Evolutionary conservation across 1,284 basidiomycete species (phyloP), one percentile per base, ranked within the genome.

Genomic region (Cutaneotrichosporon arboriforme): DNA sequence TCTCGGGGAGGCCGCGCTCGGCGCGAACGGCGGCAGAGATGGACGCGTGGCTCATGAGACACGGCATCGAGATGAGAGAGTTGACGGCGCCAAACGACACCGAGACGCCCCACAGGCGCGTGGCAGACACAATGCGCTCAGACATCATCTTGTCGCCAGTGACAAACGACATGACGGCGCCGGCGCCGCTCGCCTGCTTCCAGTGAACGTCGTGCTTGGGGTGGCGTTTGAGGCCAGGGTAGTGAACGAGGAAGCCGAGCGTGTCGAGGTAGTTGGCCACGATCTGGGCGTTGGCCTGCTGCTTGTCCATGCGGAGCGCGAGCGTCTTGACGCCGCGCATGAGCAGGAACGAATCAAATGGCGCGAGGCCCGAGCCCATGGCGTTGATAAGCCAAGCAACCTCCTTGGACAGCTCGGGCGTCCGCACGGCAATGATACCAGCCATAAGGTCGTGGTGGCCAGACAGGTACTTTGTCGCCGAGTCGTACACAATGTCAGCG

Each of bases 371-470:
- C 65, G 97, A 97, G n/a, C 96, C 96, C 43, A 96, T 84, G n/a
- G 90, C 81, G 76, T 98, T 98, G 77, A 98, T 90, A 23, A 86
- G 83, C 75, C 96, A 97, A 0, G 85, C 88, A 61, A 98, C 81
- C 77, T 86, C 82, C 84, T 92, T 87, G 57, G 87, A 87, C 43
- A 97, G 70, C 64, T 97, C 90, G 56, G 96, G 90, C 46, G 87
- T 80, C 76, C 94, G 89, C 77, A 91, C 97, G 26, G 86, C 87
- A 59, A 96, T 87, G 49, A 90, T 83, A 59, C 92, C 92, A 0
- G 96, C 96, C 96, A 99, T 98, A 58, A 99, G 83, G 73, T 99
- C 96, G 77, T 99, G 96, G 73, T 99, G 96, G 4, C 96, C 96
- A 49, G 87, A 90, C 47, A 99, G 81, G 74, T 97, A 99, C 76